phyloP scores from a whole-genome alignment of 2,329 filamentous ascomycete genomes.

The Neoscytalidium dimidiatum region DNA sequence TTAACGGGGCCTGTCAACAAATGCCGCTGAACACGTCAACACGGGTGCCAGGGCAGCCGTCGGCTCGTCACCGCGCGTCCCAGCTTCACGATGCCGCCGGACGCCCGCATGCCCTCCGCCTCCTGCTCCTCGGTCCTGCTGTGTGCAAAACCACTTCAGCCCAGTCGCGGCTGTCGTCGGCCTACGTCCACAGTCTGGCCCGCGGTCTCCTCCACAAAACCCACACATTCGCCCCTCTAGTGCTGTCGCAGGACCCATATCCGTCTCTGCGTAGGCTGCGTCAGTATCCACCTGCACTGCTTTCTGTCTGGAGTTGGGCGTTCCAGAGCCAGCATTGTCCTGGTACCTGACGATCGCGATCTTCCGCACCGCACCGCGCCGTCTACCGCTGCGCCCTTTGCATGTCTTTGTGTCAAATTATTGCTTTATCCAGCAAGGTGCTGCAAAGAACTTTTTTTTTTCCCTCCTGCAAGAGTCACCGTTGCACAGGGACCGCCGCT shows the following conservation, averaged over 20 bases:
- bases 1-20: slow-evolving; percentile 10
- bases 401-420: neutral
- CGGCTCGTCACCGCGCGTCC: neutral
- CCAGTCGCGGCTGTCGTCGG: neutral
- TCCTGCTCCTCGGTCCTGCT: neutral
- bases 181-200: slow-evolving; percentile 9
- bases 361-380: slow-evolving; percentile 19
- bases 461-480: neutral
- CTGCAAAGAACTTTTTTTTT: neutral
- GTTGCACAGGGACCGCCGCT: neutral
- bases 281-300: slow-evolving; percentile 6
- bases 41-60: neutral
- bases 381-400: neutral
- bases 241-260: slow-evolving; percentile 16
- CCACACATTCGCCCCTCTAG: slow-evolving; percentile 16
- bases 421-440: slow-evolving; percentile 5
- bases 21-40: slow-evolving; percentile 18
- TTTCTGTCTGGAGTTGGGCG: neutral
- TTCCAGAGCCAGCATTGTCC: neutral
- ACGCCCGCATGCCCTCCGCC: neutral
- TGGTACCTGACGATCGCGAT: slow-evolving; percentile 20
- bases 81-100: slow-evolving; percentile 8
- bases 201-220: slow-evolving; percentile 17
- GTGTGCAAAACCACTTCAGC: neutral
- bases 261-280: slow-evolving; percentile 1